Evolutionary conservation across 306 rosid genomes (phyloP).

Genomic region (Astragalus glycyphyllos): DNA sequence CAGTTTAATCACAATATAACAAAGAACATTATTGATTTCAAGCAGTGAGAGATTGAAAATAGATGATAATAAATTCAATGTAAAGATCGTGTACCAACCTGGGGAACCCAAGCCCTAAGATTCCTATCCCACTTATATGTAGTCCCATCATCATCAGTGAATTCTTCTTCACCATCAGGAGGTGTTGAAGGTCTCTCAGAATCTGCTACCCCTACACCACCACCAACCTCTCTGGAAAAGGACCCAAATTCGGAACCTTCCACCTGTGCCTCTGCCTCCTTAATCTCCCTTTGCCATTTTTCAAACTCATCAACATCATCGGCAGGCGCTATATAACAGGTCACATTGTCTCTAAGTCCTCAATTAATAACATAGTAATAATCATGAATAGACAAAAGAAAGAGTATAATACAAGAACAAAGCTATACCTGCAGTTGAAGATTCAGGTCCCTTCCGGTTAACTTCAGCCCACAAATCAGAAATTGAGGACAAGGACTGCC

Average conservation of each 20-base stretch:
- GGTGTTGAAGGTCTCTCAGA: conserved; percentile 84
- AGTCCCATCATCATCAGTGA: conserved; percentile 96
- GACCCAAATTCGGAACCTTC: conserved; percentile 45
- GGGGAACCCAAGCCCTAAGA: conserved; percentile 90
- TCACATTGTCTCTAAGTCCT: conserved; percentile 36
- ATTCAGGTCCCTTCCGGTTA: conserved; percentile 43
- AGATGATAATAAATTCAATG: background rate
- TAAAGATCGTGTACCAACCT: conserved; percentile 60
- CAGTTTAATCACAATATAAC: conserved; percentile 24
- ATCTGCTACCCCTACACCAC: conserved; percentile 49
- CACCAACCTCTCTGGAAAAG: conserved; percentile 36
- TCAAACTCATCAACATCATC: conserved; percentile 67
- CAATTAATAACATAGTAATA: background rate
- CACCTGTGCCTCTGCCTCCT: conserved; percentile 64
- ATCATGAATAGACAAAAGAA: background rate
- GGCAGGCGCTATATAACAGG: conserved; percentile 54
- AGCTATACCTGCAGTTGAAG: conserved; percentile 55
- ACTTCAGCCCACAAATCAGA: conserved; percentile 58
- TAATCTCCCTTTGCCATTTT: conserved; percentile 79
- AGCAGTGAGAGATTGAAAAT: conserved; percentile 10
- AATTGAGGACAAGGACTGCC: conserved; percentile 85
- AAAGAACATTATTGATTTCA: conserved; percentile 2
- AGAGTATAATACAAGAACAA: conserved; percentile 5
- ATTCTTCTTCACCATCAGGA: conserved; percentile 95
- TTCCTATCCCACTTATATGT: conserved; percentile 80